Evolutionary conservation across 441 rosid species (phyloP).

Genomic region (Pelargonium fulgidum): DNA sequence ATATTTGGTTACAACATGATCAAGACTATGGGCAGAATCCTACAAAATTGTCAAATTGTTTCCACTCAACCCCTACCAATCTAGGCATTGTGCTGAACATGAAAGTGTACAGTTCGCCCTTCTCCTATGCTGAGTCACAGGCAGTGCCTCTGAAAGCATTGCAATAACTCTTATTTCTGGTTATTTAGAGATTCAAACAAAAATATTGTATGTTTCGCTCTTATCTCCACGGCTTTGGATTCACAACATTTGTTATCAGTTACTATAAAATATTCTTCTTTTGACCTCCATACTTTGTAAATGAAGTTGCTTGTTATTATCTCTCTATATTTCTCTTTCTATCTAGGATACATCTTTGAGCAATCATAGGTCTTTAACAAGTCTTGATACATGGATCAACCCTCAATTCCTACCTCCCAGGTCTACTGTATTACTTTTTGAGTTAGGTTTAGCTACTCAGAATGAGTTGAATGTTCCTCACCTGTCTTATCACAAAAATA

Average conservation of each 20-base stretch:
- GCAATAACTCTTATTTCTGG: too few species aligned
- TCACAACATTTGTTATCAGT: too few species aligned
- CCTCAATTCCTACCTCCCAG: not conserved
- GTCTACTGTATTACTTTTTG: not conserved
- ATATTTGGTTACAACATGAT: not conserved
- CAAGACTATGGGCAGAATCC: not conserved
- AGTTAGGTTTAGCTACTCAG: not conserved
- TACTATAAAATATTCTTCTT: not conserved
- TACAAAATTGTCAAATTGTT: too few species aligned
- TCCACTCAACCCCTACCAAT: too few species aligned
- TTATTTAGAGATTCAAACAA: too few species aligned
- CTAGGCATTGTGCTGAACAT: too few species aligned
- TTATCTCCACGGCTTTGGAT: too few species aligned
- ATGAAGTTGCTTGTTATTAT: too few species aligned
- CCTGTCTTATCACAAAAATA: too few species aligned
- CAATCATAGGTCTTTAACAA: not conserved
- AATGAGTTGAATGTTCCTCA: not conserved
- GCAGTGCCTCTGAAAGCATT: not conserved
- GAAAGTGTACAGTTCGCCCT: not conserved
- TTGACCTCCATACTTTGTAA: not conserved
- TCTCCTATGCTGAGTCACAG: not conserved
- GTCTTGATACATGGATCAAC: not conserved
- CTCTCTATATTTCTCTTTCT: not conserved
- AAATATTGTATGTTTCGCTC: not conserved
- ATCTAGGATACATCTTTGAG: not conserved